Evolutionary conservation across 371 early-diverging fungal genomes (phyloP), one percentile per base, ranked within the genome.

Genomic region (Saksenaea oblongispora): DNA sequence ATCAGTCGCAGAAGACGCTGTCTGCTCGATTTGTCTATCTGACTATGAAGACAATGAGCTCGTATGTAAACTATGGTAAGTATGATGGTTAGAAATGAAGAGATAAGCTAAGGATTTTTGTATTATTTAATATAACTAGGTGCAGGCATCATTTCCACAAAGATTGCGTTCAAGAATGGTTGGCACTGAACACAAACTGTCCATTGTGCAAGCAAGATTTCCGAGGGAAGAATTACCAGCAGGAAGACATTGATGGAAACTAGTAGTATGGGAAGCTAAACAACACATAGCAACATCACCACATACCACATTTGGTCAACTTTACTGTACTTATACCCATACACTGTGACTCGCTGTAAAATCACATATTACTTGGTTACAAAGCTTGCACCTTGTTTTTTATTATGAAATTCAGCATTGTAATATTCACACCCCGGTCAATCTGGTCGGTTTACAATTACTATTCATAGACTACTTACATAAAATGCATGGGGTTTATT

Each of bases 1-100:
- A 35, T 56, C 70, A 24, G 65, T 41, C 36, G 34, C 61, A 15
- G 83, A 75, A 57, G 86, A 85, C 58, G 83, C 84, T 7, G 68
- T 79, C 0, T 89, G 89, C 59, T 73, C 86, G 3, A 87, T 89
- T 31, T 89, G 89, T 64, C 64, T 89, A 51, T 74, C 79, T 56
- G 82, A 86, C 17, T 89, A 87, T 61, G 89, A 87, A 67, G 71
- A 83, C 28, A 67, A 74, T 47, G 88, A 87, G 8, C 74, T 80
- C 5, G 51, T 89, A 1, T 80, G 89, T 61, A 81, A 80, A 54
- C 63, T 87, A 66, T 76, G 83, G 69, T 73, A 76, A 59, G 66
- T 51, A 17, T 7, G 31, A 11, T 37, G 27, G 3, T 22, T 35
- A 54, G 11, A 54, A 31, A 15, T 22, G 27, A 22, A 22, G 1